These are phyloP conservation scores for Panellus pusillus DNA, from an alignment of 768 basidiomycete genomes.

Conservation along the genomic window DNA sequence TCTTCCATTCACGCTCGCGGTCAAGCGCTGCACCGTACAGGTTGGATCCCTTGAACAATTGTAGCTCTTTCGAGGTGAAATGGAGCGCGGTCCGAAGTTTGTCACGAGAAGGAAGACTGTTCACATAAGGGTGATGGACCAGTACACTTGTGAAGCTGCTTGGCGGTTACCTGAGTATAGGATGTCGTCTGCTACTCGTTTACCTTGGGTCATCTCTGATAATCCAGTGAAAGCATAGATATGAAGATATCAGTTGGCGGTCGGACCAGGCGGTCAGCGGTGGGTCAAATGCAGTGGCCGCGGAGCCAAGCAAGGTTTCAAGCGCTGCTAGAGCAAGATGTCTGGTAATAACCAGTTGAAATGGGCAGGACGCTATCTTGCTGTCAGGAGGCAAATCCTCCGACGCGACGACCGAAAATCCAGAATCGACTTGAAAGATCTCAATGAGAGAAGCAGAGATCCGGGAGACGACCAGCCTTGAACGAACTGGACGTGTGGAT, in stretches of 20 bases:
- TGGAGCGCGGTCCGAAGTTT: conserved; percentile 72
- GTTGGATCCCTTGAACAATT: conserved; percentile 75
- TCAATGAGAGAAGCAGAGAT: conserved; percentile 13
- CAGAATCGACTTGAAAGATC: conserved; percentile 38
- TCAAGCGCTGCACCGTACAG: conserved; percentile 75
- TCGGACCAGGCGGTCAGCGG: conserved; percentile 48
- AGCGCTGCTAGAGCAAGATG: conserved; percentile 46
- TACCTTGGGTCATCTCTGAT: conserved; percentile 38
- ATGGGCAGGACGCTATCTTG: conserved; percentile 66
- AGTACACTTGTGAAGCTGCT: conserved; percentile 21
- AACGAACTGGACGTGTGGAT: conserved; percentile 43
- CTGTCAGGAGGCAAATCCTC: conserved; percentile 49
- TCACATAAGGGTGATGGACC: conserved; percentile 62
- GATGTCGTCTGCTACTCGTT: conserved; percentile 4
- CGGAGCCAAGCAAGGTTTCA: conserved; percentile 34
- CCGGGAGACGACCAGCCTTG: conserved; percentile 40
- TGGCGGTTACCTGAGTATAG: not conserved
- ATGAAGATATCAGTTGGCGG: conserved; percentile 67
- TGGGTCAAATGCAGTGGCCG: conserved; percentile 16
- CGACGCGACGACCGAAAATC: conserved; percentile 51
- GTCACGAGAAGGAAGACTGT: conserved; percentile 57
- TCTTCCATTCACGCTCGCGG: conserved; percentile 55
- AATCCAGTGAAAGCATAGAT: conserved; percentile 67
- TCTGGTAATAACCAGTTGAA: conserved; percentile 64
- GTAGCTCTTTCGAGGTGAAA: conserved; percentile 63